Conservation (phyloP, 495 filamentous ascomycete species). For the Xylaria nigripes region DNA sequence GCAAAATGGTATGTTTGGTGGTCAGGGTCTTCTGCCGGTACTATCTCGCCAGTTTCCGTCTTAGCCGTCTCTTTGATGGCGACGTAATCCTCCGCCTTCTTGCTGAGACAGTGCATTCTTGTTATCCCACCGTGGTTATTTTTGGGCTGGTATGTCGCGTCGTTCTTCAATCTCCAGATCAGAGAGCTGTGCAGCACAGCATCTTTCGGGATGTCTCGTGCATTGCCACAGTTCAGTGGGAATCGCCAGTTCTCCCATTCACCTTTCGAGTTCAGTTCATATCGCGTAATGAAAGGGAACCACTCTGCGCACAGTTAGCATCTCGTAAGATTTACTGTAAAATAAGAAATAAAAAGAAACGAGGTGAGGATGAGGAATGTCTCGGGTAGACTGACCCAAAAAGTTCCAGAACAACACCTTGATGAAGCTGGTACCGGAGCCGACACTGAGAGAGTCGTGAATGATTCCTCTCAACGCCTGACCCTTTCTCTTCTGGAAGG, state of each 20-base stretch:
- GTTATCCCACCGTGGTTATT: slow-evolving; percentile 37
- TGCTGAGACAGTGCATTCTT: slow-evolving; percentile 16
- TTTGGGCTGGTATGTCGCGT: slow-evolving; percentile 53
- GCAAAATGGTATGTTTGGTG: slow-evolving; percentile 15
- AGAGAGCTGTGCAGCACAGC: slow-evolving; percentile 58
- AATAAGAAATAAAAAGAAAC: not conserved
- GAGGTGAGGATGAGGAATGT: no score
- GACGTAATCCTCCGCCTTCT: no score
- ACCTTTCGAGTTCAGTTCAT: slow-evolving; percentile 23
- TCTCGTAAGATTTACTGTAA: not conserved
- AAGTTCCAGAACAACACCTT: slow-evolving; percentile 27
- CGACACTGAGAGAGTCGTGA: slow-evolving; percentile 24
- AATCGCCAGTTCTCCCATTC: slow-evolving; percentile 24
- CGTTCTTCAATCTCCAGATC: slow-evolving; percentile 51
- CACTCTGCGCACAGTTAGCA: slow-evolving; percentile 21
- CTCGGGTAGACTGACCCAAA: slow-evolving; percentile 24
- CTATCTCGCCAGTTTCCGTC: not conserved
- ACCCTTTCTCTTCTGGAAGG: slow-evolving; percentile 16
- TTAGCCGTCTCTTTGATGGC: no score
- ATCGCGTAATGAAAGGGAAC: slow-evolving; percentile 30
- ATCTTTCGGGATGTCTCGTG: slow-evolving; percentile 58
- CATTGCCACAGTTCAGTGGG: slow-evolving; percentile 58
- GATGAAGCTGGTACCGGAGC: slow-evolving; percentile 17
- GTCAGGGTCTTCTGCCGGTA: slow-evolving; percentile 7
- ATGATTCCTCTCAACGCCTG: slow-evolving; percentile 17